phyloP scores from a whole-genome alignment of 441 rosid genomes.

The Erodium trifolium region DNA sequence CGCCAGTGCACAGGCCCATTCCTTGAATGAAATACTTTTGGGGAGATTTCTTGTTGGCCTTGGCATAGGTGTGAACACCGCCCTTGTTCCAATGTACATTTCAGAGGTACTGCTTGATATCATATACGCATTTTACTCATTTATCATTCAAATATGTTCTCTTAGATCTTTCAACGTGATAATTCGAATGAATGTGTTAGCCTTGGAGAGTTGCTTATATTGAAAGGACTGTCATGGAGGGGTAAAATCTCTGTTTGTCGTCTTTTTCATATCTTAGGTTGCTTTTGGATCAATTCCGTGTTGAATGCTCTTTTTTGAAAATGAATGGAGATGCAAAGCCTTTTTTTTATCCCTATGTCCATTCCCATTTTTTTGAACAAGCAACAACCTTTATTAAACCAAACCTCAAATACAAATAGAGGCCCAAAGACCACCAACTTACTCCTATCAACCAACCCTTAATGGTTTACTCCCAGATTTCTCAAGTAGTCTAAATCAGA shows the following conservation, averaged over 20 bases:
- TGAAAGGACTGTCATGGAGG: neutral
- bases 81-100: constrained; percentile 65
- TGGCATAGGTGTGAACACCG: constrained; percentile 69
- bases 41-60: constrained; percentile 83
- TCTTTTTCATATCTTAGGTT: neutral
- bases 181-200: neutral
- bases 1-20: constrained; percentile 71
- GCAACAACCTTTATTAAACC: too few species aligned
- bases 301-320: neutral
- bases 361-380: neutral
- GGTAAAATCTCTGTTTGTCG: neutral
- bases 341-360: neutral
- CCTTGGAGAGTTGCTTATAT: neutral
- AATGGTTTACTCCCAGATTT: too few species aligned
- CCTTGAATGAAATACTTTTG: constrained; percentile 56
- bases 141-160: neutral
- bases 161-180: neutral
- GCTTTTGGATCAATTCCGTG: neutral
- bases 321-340: neutral
- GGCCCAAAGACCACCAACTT: too few species aligned
- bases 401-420: too few species aligned
- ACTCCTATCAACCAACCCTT: too few species aligned
- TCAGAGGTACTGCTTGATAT: constrained; percentile 45
- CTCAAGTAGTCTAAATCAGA: too few species aligned
- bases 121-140: constrained; percentile 1